phyloP scores from a whole-genome alignment of 306 rosid genomes.

The Fagus crenata region DNA sequence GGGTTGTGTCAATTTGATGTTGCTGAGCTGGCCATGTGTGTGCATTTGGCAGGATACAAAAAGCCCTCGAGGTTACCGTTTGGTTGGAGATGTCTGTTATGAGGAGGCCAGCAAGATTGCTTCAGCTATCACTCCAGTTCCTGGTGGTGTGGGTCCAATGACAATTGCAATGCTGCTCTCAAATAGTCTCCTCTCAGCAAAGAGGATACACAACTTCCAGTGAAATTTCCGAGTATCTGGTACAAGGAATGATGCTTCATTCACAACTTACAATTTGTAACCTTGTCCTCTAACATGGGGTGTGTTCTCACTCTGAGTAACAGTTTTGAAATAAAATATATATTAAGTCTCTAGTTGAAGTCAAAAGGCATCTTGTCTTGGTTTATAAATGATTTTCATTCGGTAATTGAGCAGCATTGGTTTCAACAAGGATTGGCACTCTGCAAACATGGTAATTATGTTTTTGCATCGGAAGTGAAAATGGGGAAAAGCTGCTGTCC shows the following conservation, averaged over 20 bases:
- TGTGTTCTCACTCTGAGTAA: not conserved
- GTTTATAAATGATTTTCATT: not conserved
- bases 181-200: constrained; percentile 66
- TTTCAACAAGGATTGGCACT: not conserved
- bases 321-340: not conserved
- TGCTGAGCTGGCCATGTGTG: constrained; percentile 6
- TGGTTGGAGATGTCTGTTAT: constrained; percentile 88
- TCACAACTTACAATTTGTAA: not conserved
- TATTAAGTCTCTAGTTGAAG: not conserved
- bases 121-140: constrained; percentile 90
- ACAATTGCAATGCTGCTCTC: constrained; percentile 94
- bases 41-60: constrained; percentile 59
- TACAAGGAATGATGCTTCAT: not conserved
- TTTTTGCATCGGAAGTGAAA: not conserved
- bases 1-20: constrained; percentile 17
- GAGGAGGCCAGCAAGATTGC: constrained; percentile 83
- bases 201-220: constrained; percentile 53
- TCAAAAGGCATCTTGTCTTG: not conserved
- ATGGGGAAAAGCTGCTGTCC: not conserved
- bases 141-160: constrained; percentile 99
- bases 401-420: not conserved
- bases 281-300: not conserved
- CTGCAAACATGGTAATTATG: not conserved
- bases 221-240: constrained; percentile 20
- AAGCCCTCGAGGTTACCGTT: constrained; percentile 60